Base-by-base conservation (phyloP, 805 yeast species). In the Hanseniaspora valbyensis region DNA sequence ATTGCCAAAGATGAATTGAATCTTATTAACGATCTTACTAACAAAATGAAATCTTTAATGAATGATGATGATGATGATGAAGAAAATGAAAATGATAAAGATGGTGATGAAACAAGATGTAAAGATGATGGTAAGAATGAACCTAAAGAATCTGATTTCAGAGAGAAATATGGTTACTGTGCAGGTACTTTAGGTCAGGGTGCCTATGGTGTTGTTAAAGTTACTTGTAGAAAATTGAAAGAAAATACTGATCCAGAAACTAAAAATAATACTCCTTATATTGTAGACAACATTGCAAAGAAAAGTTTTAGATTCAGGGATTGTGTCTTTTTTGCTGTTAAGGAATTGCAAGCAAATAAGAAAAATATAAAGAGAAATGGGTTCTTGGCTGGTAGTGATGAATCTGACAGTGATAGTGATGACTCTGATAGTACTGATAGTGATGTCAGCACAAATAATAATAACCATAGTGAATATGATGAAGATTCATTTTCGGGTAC, bases 151-250 rank as follows among this genome's bases (percentile, higher is more conserved):
- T 60, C 67, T 32, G 68, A 64, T 3, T 59, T 75, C 19, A 59
- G 64, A 7, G 67, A 67, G 26, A 76, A 71, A 55, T 77, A 76
- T 56, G 81, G 81, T 28, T 70, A 67, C 50, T 67, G 73, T 22
- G 66, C 70, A 50, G 79, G 79, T 8, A 64, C 72, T 29, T 73
- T 78, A 53, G 97, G 97, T 19, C 88, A 89, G 62, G 98, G 97
- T 41, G 95, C 96, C 0, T 90, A 88, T 68, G 98, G 97, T 51
- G 95, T 84, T 56, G 96, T 90, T 16, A 75, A 95, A 53, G 58
- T 73, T 81, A 55, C 95, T 82, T 38, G 95, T 81, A 64, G 88
- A 43, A 52, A 55, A 3, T 32, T 50, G 4, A 43, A 39, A 21
- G 38, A 50, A 33, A 52, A 51, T 3, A 45, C 43, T 7, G 45